Conservation (phyloP, 768 basidiomycete species). For the Mycena vulgaris region DNA sequence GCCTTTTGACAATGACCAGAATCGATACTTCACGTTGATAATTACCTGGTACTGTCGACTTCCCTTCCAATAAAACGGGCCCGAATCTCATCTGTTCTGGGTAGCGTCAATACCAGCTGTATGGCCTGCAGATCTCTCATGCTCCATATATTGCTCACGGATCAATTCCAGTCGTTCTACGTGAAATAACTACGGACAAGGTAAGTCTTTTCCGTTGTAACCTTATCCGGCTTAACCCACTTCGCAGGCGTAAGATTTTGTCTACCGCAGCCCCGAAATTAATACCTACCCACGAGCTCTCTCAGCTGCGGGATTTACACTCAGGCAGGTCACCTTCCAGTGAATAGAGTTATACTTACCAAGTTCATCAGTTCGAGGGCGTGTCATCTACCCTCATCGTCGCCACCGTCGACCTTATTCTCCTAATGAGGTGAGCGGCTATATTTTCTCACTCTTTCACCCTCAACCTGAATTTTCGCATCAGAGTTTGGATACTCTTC, state of each 20-base stretch:
- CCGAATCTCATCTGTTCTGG: background rate
- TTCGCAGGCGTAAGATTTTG: conserved; percentile 16
- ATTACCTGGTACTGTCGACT: conserved; percentile 21
- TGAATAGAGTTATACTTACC: background rate
- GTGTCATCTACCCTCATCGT: conserved; percentile 25
- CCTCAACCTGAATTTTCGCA: background rate
- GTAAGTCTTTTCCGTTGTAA: background rate
- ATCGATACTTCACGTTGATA: conserved; percentile 25
- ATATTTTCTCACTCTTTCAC: background rate
- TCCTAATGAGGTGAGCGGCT: conserved; percentile 13
- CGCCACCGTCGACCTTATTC: conserved; percentile 18
- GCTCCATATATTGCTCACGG: background rate
- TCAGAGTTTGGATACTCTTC: conserved; percentile 29
- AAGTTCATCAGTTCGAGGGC: conserved; percentile 12
- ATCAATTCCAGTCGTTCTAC: background rate
- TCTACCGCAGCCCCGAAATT: background rate
- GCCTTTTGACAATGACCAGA: background rate
- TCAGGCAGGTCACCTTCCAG: background rate
- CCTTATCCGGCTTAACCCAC: background rate
- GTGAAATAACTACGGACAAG: conserved; percentile 15
- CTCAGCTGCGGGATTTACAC: conserved; percentile 23
- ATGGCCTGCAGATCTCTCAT: background rate
- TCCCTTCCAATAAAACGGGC: too few relatives aligned
- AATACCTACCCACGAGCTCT: background rate
- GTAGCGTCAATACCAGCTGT: conserved; percentile 25